Conservation (phyloP, 345 rosid genomes). For the Rhodamnia argentea region DNA sequence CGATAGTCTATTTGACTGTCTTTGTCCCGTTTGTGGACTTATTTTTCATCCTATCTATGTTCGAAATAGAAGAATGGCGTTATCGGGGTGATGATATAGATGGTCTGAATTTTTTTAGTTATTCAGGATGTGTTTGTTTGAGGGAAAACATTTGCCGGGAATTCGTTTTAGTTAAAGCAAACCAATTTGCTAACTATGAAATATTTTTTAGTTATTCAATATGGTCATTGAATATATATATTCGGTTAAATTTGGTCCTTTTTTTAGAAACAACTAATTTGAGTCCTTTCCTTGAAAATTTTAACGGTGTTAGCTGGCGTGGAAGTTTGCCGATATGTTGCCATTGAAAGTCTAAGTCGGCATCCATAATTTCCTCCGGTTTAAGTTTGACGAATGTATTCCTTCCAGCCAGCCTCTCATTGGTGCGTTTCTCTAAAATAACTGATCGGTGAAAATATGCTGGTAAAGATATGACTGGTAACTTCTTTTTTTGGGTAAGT, state of each 20-base stretch:
- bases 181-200: too few relatives aligned
- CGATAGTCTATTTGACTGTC: background rate
- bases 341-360: background rate
- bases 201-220: background rate
- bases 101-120: background rate
- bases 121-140: too few relatives aligned
- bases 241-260: background rate
- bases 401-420: background rate
- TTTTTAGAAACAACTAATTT: background rate
- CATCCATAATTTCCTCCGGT: background rate
- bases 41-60: background rate
- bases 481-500: background rate
- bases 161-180: too few relatives aligned
- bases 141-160: too few relatives aligned
- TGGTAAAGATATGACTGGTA: background rate
- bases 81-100: background rate
- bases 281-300: background rate
- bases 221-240: background rate
- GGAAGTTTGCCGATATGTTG: background rate
- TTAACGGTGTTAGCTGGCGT: background rate
- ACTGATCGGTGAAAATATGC: background rate
- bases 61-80: background rate
- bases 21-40: background rate
- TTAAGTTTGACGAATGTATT: background rate
- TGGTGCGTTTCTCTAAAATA: background rate